These are phyloP conservation scores for Trichoderma orchidacearum DNA, from an alignment of 495 filamentous ascomycete species.

Conservation along the genomic window DNA sequence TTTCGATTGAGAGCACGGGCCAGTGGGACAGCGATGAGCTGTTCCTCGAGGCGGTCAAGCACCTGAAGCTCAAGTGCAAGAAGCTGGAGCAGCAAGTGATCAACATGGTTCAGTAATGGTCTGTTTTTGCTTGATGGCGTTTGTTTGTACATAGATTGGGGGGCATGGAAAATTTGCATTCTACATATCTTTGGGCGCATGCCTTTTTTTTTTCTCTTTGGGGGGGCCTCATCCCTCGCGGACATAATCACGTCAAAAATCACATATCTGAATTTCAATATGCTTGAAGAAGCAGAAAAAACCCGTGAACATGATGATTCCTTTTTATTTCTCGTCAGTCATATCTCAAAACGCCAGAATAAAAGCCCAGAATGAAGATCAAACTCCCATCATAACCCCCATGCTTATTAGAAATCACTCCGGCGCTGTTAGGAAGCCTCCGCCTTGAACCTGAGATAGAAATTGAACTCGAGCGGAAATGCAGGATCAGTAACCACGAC, in stretches of 20 bases:
- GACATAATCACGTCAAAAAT: background rate
- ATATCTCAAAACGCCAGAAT: background rate
- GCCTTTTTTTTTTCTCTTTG: background rate
- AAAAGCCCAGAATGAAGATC: background rate
- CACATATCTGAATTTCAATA: background rate
- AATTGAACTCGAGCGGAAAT: slow-evolving; percentile 61
- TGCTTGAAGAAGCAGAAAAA: no score
- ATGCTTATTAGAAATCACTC: background rate
- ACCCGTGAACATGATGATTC: no score
- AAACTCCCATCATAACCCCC: background rate
- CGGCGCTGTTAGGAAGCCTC: background rate
- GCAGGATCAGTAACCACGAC: slow-evolving; percentile 75
- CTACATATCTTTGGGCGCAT: background rate
- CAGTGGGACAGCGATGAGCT: slow-evolving; percentile 84
- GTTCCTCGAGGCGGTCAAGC: slow-evolving; percentile 75
- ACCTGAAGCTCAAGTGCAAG: slow-evolving; percentile 61
- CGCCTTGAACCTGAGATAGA: slow-evolving; percentile 36
- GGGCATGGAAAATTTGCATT: background rate
- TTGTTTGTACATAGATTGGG: background rate
- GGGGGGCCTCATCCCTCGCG: background rate
- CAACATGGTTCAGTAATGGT: slow-evolving; percentile 27
- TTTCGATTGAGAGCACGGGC: slow-evolving; percentile 84
- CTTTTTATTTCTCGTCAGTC: background rate
- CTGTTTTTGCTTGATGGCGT: background rate
- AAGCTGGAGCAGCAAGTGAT: slow-evolving; percentile 29